Percentiles rank a stretch among this genome's conserved stretches.
These are phyloP conservation scores for Hymenoscyphus infarciens DNA, from an alignment of 2,329 filamentous ascomycete genomes.

Conservation along the genomic window DNA sequence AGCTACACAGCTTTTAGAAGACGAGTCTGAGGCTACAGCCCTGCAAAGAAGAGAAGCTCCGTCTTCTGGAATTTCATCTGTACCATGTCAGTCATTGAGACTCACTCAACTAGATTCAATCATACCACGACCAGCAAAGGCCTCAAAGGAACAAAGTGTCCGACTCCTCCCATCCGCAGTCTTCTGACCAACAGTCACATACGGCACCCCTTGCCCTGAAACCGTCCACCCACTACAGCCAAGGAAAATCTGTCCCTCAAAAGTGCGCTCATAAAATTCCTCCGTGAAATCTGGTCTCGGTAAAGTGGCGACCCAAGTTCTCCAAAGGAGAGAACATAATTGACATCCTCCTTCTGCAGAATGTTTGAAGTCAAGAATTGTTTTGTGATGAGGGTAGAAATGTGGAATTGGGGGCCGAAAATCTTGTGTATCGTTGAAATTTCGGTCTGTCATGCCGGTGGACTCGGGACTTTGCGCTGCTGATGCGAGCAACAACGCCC, in stretches of 20 bases:
- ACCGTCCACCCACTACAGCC: constrained; percentile 21
- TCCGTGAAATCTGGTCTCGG: constrained; percentile 16
- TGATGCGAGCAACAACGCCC: constrained; percentile 16
- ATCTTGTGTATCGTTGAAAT: constrained; percentile 17
- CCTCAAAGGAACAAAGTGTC: constrained; percentile 20
- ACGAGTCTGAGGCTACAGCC: constrained; percentile 17
- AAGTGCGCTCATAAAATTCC: constrained; percentile 17
- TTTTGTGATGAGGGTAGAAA: constrained; percentile 16
- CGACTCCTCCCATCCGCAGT: constrained; percentile 7
- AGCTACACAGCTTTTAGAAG: constrained; percentile 15
- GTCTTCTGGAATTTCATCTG: constrained; percentile 16
- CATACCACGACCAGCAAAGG: constrained; percentile 22
- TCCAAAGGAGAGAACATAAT: constrained; percentile 19
- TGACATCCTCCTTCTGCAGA: constrained; percentile 17
- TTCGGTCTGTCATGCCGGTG: constrained; percentile 12
- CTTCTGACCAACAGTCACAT: constrained; percentile 19
- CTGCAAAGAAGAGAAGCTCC: constrained; percentile 16
- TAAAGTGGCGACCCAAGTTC: constrained; percentile 17
- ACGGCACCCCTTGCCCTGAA: constrained; percentile 20
- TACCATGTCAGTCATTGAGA: not conserved
- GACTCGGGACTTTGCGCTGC: constrained; percentile 14
- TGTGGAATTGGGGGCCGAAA: constrained; percentile 16
- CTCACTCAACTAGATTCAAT: not conserved
- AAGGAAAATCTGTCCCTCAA: constrained; percentile 19
- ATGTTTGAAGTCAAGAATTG: constrained; percentile 12